These are phyloP conservation scores for Meyerozyma guilliermondii DNA, from an alignment of 1,139 yeast species.

Conservation along the genomic window DNA sequence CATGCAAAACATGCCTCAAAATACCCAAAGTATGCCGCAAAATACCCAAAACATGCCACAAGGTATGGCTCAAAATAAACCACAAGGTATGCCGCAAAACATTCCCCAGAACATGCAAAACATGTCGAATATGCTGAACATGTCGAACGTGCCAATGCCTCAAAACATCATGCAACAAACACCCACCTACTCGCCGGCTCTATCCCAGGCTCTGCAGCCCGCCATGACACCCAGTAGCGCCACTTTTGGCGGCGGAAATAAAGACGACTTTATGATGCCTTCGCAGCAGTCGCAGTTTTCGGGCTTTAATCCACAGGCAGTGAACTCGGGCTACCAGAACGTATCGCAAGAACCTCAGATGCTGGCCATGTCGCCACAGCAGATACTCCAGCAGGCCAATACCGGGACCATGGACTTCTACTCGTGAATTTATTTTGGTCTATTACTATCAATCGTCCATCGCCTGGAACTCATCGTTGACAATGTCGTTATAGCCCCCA, in stretches of 20 bases:
- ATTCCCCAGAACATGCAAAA: conserved; percentile 1
- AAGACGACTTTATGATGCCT: conserved; percentile 1
- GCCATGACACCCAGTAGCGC: not conserved
- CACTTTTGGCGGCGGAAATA: not conserved
- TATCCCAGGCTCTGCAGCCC: not conserved
- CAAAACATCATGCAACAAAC: conserved; percentile 1
- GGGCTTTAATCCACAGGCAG: not conserved
- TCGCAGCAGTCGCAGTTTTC: conserved; percentile 1
- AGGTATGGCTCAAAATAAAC: too few species aligned
- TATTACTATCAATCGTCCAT: conserved; percentile 16
- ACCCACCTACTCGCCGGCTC: conserved; percentile 1
- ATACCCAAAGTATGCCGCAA: conserved; percentile 1
- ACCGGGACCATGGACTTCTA: conserved; percentile 14
- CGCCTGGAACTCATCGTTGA: conserved; percentile 38
- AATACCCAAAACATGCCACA: too few species aligned
- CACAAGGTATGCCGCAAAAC: too few species aligned
- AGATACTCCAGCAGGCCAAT: conserved; percentile 29
- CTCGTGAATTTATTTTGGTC: not conserved
- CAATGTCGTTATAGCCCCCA: conserved; percentile 34
- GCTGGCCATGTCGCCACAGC: conserved; percentile 35
- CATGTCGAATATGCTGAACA: not conserved
- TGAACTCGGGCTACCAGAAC: not conserved
- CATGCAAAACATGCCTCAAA: too few species aligned
- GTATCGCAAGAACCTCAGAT: conserved; percentile 2
- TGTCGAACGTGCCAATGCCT: not conserved